Evolutionary conservation across 495 filamentous ascomycete species (phyloP).

Genomic region (Penicillium odoratum): DNA sequence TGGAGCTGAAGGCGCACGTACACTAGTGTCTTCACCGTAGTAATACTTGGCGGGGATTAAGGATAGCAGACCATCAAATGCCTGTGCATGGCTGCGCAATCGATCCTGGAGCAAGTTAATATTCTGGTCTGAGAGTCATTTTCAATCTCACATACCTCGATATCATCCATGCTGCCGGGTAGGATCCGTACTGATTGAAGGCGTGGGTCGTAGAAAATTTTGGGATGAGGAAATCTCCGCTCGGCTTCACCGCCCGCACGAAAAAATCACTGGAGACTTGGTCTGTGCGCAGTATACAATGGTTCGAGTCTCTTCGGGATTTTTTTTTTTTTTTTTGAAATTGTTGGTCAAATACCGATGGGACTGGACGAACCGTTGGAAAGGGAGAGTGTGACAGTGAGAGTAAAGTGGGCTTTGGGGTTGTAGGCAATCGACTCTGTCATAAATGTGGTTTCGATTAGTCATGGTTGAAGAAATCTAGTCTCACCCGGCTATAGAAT

Average conservation of each 20-base stretch:
- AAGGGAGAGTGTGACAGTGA: no score
- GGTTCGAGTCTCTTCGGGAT: not conserved
- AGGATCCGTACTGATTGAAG: conserved; percentile 21
- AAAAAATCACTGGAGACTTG: conserved; percentile 4
- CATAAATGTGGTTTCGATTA: no score
- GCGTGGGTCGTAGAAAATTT: conserved; percentile 11
- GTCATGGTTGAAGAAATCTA: no score
- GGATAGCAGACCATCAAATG: conserved; percentile 89
- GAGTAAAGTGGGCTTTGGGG: no score
- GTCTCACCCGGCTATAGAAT: no score
- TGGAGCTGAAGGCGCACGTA: conserved; percentile 51
- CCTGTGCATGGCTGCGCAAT: conserved; percentile 77
- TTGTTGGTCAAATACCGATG: no score
- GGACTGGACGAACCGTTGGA: no score
- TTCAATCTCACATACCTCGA: conserved; percentile 40
- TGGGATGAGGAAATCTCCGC: conserved; percentile 11
- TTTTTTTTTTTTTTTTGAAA: not conserved
- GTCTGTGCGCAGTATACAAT: conserved; percentile 7
- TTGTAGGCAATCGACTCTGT: no score
- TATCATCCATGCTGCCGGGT: conserved; percentile 42
- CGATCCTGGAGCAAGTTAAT: conserved; percentile 59
- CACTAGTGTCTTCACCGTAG: conserved; percentile 81
- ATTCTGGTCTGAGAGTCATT: not conserved
- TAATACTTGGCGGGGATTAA: conserved; percentile 92
- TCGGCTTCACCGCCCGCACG: conserved; percentile 10